phyloP scores from a whole-genome alignment of 2,329 filamentous ascomycete genomes.

The Sphaceloma murrayae region DNA sequence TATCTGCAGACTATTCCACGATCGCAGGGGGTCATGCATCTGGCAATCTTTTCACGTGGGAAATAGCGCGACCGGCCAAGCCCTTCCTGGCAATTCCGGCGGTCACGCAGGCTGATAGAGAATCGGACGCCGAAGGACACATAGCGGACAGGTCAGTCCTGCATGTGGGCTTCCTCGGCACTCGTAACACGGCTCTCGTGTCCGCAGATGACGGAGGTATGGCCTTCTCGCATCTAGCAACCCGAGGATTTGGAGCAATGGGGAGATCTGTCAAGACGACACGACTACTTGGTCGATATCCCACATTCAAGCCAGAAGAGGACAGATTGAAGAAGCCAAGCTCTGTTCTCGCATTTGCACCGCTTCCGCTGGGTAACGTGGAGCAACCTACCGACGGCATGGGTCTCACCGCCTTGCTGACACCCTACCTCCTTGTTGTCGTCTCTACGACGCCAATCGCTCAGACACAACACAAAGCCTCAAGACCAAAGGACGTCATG shows the following conservation, averaged over 20 bases:
- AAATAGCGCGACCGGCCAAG: conserved; percentile 67
- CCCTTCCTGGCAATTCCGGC: conserved; percentile 84
- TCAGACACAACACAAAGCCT: conserved; percentile 90
- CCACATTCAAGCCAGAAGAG: conserved; percentile 52
- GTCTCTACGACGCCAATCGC: conserved; percentile 95
- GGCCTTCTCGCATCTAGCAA: conserved; percentile 96
- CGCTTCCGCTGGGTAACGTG: conserved; percentile 86
- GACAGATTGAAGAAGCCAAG: conserved; percentile 76
- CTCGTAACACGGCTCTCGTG: conserved; percentile 83
- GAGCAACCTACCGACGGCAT: conserved; percentile 79
- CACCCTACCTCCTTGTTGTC: conserved; percentile 88
- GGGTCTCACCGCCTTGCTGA: conserved; percentile 89
- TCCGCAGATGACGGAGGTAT: conserved; percentile 92
- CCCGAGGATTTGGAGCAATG: conserved; percentile 76
- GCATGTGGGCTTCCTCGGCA: conserved; percentile 91
- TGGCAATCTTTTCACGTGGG: conserved; percentile 95
- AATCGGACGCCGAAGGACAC: conserved; percentile 70
- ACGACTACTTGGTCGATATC: conserved; percentile 84
- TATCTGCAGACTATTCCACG: conserved; percentile 89
- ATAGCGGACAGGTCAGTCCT: conserved; percentile 66
- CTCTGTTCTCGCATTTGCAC: conserved; percentile 84
- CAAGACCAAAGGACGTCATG: conserved; percentile 79
- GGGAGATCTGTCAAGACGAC: conserved; percentile 81
- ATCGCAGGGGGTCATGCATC: conserved; percentile 82
- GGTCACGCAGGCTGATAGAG: conserved; percentile 44